Evolutionary conservation across 495 filamentous ascomycete genomes (phyloP).

Genomic region (Aspergillus avenaceus): DNA sequence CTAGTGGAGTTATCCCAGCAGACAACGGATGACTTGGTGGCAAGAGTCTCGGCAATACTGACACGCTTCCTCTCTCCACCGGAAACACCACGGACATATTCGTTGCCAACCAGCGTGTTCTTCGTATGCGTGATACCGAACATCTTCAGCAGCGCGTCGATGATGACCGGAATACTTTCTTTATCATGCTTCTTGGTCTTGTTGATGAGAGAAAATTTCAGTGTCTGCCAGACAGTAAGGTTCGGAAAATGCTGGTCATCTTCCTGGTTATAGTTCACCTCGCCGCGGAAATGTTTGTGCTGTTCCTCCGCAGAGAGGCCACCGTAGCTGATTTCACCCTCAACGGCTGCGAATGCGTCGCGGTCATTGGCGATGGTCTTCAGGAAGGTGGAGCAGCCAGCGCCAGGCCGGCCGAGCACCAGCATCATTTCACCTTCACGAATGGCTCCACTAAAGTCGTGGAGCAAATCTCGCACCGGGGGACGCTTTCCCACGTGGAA

Average conservation of each 20-base stretch:
- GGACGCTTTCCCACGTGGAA: slow-evolving; percentile 50
- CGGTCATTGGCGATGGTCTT: slow-evolving; percentile 73
- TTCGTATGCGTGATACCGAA: slow-evolving; percentile 79
- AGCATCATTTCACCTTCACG: slow-evolving; percentile 81
- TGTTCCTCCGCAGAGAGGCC: slow-evolving; percentile 69
- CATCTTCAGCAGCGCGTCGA: slow-evolving; percentile 60
- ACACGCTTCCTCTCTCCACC: slow-evolving; percentile 72
- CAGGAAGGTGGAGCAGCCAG: slow-evolving; percentile 77
- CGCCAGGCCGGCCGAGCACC: slow-evolving; percentile 74
- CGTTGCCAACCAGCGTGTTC: slow-evolving; percentile 81
- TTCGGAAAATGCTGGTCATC: slow-evolving; percentile 77
- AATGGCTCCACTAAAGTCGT: slow-evolving; percentile 76
- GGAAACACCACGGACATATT: slow-evolving; percentile 70
- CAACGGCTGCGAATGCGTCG: slow-evolving; percentile 58
- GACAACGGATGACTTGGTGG: slow-evolving; percentile 60
- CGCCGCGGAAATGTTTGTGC: slow-evolving; percentile 65
- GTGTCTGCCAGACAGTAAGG: slow-evolving; percentile 75
- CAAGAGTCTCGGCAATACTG: slow-evolving; percentile 64
- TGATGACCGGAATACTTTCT: slow-evolving; percentile 62
- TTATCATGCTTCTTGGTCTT: slow-evolving; percentile 74
- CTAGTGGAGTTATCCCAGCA: slow-evolving; percentile 75
- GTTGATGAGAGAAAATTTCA: slow-evolving; percentile 78
- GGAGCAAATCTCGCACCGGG: slow-evolving; percentile 57
- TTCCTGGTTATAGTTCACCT: slow-evolving; percentile 80
- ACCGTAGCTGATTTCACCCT: slow-evolving; percentile 72